These are phyloP conservation scores for Mortierella polycephala DNA, from an alignment of 371 early-diverging fungal species.

Conservation along the genomic window DNA sequence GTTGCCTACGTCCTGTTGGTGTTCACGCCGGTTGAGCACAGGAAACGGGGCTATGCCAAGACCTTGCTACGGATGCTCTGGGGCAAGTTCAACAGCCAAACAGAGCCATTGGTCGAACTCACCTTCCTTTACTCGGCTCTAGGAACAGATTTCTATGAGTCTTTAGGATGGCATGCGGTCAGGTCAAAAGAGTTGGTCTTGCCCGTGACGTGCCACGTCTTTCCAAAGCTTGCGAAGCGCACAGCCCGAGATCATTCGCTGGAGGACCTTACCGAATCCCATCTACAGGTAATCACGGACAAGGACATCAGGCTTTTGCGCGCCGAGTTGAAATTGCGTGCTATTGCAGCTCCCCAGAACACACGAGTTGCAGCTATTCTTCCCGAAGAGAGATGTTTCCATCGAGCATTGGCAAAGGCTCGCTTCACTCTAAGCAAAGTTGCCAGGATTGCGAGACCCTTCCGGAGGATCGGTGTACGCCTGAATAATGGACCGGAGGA, in stretches of 20 bases:
- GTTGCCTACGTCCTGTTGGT: constrained; percentile 18
- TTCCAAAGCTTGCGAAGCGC: background rate
- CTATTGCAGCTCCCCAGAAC: background rate
- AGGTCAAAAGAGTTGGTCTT: constrained; percentile 14
- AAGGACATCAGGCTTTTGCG: constrained; percentile 7
- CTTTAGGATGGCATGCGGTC: constrained; percentile 8
- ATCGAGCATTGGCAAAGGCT: constrained; percentile 12
- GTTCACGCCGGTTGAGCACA: constrained; percentile 19
- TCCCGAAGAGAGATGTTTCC: constrained; percentile 12
- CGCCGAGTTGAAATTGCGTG: background rate
- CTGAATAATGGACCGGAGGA: background rate
- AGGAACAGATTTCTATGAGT: constrained; percentile 15
- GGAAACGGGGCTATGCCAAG: constrained; percentile 20
- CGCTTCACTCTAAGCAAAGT: constrained; percentile 3
- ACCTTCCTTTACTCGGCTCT: constrained; percentile 21
- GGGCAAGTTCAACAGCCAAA: constrained; percentile 5
- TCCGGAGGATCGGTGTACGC: constrained; percentile 12
- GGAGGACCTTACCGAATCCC: constrained; percentile 11
- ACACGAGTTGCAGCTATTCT: background rate
- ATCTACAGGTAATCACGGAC: constrained; percentile 9
- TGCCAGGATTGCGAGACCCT: background rate
- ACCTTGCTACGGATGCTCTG: constrained; percentile 14
- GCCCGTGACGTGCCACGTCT: background rate
- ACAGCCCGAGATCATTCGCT: background rate
- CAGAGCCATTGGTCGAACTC: background rate